phyloP scores from a whole-genome alignment of 139 green algal species.

The Micromonas pusilla region DNA sequence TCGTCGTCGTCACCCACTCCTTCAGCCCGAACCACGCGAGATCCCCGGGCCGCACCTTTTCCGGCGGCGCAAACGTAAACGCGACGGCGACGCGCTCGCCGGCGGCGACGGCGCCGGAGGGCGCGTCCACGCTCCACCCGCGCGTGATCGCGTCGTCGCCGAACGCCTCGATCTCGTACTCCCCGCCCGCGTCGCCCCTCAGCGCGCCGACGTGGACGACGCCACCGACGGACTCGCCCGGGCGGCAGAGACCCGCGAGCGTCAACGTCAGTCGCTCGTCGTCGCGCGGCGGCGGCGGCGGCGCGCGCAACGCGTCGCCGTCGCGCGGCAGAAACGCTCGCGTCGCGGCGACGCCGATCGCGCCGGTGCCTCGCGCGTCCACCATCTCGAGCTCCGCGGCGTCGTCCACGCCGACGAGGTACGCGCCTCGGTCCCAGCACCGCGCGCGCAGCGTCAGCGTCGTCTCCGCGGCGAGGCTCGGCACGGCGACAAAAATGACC shows the following conservation, averaged over 20 bases:
- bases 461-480: neutral
- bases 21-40: neutral
- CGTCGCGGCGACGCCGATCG: too few species aligned
- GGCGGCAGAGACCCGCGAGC: neutral
- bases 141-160: neutral
- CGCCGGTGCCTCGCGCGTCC: too few species aligned
- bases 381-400: too few species aligned
- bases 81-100: neutral
- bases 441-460: neutral
- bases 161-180: neutral
- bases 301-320: neutral
- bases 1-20: neutral
- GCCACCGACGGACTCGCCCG: neutral
- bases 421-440: neutral
- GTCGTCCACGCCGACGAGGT: neutral
- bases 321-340: too few species aligned
- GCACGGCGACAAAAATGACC: neutral
- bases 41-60: neutral
- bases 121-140: neutral
- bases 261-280: neutral
- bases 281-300: neutral
- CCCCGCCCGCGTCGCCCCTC: neutral
- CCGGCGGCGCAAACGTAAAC: neutral
- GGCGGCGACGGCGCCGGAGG: neutral
- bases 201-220: neutral